A percentile compares a stretch with the other conserved stretches of the same genome.
Evolutionary conservation across 495 filamentous ascomycete genomes (phyloP).

Genomic region (Penicillium odoratum): DNA sequence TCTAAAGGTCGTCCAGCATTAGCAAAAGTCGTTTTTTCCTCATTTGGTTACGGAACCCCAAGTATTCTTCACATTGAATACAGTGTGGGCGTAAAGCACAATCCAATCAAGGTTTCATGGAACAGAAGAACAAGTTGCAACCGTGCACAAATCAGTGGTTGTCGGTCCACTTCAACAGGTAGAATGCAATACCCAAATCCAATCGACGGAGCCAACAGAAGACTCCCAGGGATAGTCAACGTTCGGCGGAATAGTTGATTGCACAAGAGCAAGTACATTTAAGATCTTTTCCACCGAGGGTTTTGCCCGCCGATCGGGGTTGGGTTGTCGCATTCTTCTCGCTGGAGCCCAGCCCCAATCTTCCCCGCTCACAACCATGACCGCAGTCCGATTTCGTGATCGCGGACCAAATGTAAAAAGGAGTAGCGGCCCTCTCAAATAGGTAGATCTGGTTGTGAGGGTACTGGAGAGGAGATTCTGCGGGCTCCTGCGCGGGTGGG

Average conservation of each 20-base stretch:
- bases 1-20: background rate
- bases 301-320: constrained; percentile 11
- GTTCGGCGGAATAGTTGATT: background rate
- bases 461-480: constrained; percentile 8
- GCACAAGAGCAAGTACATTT: background rate
- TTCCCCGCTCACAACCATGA: constrained; percentile 13
- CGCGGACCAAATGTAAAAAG: background rate
- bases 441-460: background rate
- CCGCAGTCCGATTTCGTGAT: constrained; percentile 3
- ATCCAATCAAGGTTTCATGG: background rate
- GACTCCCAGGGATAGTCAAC: background rate
- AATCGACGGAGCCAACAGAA: background rate
- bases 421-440: too few species aligned
- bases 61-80: background rate
- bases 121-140: background rate
- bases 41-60: background rate
- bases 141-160: background rate
- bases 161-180: background rate
- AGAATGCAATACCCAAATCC: background rate
- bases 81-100: background rate
- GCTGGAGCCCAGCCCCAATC: constrained; percentile 6
- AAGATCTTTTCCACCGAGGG: background rate
- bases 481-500: constrained; percentile 14
- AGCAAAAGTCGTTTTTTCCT: background rate
- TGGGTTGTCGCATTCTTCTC: constrained; percentile 20